These are phyloP conservation scores for Alternaria gansuensis DNA, from an alignment of 2,329 filamentous ascomycete genomes.

Conservation along the genomic window DNA sequence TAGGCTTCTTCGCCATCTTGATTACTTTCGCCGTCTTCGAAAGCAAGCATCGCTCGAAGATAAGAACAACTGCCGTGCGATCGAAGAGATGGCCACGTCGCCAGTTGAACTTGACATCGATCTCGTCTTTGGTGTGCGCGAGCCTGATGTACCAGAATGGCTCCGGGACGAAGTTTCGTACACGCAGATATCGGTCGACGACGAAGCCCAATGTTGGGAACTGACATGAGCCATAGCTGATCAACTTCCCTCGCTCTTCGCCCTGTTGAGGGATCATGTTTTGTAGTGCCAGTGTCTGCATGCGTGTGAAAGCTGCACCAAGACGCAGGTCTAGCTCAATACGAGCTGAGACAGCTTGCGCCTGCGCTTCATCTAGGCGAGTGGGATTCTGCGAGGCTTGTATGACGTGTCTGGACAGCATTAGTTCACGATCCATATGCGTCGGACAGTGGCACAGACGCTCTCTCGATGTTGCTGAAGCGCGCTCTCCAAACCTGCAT, in stretches of 20 bases:
- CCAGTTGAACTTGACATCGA: constrained; percentile 87
- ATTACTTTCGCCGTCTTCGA: constrained; percentile 81
- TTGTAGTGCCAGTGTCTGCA: constrained; percentile 82
- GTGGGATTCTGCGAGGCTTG: constrained; percentile 80
- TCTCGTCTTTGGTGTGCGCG: constrained; percentile 76
- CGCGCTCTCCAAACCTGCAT: constrained; percentile 85
- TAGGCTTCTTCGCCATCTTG: constrained; percentile 89
- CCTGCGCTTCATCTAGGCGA: constrained; percentile 82
- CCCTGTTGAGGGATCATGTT: constrained; percentile 71
- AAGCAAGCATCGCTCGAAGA: constrained; percentile 84
- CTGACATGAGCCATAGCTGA: constrained; percentile 96
- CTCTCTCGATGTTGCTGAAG: constrained; percentile 96
- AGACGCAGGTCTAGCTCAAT: constrained; percentile 93
- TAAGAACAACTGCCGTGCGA: constrained; percentile 77
- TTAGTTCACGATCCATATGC: not conserved
- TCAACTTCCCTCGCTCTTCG: constrained; percentile 65
- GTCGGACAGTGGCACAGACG: constrained; percentile 62
- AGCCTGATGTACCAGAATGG: constrained; percentile 93
- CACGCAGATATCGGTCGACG: constrained; percentile 92
- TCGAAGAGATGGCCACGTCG: constrained; percentile 85
- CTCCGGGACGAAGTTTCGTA: constrained; percentile 92
- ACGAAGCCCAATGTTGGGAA: constrained; percentile 97
- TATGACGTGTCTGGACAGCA: constrained; percentile 75
- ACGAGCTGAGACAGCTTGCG: constrained; percentile 84
- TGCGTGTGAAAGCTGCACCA: constrained; percentile 89